These are phyloP conservation scores for Calycina herbarum DNA, from an alignment of 2,329 filamentous ascomycete species.

Conservation along the genomic window DNA sequence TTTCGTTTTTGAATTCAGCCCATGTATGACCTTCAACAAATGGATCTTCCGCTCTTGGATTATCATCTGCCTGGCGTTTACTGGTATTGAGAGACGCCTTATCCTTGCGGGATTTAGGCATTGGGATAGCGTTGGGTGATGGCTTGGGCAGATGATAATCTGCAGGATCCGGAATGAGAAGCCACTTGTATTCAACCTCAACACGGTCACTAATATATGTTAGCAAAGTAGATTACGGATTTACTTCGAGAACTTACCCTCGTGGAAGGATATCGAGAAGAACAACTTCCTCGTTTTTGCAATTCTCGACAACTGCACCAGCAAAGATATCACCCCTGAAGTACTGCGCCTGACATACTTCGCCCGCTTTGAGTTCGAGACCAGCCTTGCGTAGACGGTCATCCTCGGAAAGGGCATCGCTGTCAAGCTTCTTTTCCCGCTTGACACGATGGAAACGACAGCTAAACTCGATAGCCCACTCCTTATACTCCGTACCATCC, in stretches of 20 bases:
- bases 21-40: constrained; percentile 71
- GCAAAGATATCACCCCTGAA: constrained; percentile 86
- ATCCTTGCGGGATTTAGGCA: constrained; percentile 63
- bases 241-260: constrained; percentile 57
- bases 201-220: constrained; percentile 62
- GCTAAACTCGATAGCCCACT: constrained; percentile 88
- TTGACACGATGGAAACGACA: constrained; percentile 93
- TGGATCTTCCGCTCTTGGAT: constrained; percentile 63
- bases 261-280: constrained; percentile 82
- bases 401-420: constrained; percentile 68
- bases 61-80: constrained; percentile 58
- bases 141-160: constrained; percentile 75
- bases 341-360: constrained; percentile 85
- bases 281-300: constrained; percentile 70
- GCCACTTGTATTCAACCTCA: constrained; percentile 83
- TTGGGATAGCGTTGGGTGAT: constrained; percentile 68
- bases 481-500: constrained; percentile 88
- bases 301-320: constrained; percentile 82
- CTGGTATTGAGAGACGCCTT: constrained; percentile 68
- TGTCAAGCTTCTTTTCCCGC: constrained; percentile 73
- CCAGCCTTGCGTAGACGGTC: constrained; percentile 68
- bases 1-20: constrained; percentile 74
- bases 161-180: constrained; percentile 69
- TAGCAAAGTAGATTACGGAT: constrained; percentile 38
- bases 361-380: constrained; percentile 65